These are phyloP conservation scores for Ustilago tritici DNA, from an alignment of 1,284 basidiomycete species.

Conservation along the genomic window DNA sequence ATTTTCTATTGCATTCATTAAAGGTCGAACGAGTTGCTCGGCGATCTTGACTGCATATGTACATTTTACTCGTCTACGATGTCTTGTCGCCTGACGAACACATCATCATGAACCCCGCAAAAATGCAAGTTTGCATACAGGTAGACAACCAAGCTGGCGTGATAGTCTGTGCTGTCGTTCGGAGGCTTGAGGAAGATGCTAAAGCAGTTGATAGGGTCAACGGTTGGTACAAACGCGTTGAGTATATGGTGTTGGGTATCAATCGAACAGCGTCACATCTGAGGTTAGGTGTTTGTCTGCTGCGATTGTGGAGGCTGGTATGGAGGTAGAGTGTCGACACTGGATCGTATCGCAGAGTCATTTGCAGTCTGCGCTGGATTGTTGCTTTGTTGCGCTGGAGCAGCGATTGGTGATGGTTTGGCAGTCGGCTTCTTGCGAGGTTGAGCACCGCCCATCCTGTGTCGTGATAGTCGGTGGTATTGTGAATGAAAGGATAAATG, in stretches of 20 bases:
- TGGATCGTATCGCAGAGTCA: neutral
- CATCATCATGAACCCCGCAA: constrained; percentile 21
- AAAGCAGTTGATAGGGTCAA: neutral
- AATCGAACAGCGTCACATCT: neutral
- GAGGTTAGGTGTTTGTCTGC: neutral
- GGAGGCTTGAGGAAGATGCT: neutral
- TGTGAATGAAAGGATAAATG: constrained; percentile 19
- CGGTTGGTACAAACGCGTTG: too few relatives aligned
- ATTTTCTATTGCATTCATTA: neutral
- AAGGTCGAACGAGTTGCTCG: constrained; percentile 25
- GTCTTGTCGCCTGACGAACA: constrained; percentile 10
- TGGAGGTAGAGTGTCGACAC: constrained; percentile 31
- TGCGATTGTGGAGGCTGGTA: constrained; percentile 16
- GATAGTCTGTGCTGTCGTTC: neutral
- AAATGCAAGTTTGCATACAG: constrained; percentile 41
- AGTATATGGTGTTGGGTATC: neutral
- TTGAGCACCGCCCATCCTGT: constrained; percentile 41
- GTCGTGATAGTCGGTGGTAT: constrained; percentile 18
- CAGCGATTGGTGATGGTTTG: too few relatives aligned
- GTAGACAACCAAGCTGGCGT: neutral
- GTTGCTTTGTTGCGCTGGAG: neutral
- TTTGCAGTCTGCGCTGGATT: neutral
- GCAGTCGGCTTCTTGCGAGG: constrained; percentile 16
- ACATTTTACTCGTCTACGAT: constrained; percentile 14
- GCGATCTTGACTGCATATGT: constrained; percentile 11